Base-by-base conservation (phyloP, 2,329 filamentous ascomycete genomes). In the Apiospora phragmitis region DNA sequence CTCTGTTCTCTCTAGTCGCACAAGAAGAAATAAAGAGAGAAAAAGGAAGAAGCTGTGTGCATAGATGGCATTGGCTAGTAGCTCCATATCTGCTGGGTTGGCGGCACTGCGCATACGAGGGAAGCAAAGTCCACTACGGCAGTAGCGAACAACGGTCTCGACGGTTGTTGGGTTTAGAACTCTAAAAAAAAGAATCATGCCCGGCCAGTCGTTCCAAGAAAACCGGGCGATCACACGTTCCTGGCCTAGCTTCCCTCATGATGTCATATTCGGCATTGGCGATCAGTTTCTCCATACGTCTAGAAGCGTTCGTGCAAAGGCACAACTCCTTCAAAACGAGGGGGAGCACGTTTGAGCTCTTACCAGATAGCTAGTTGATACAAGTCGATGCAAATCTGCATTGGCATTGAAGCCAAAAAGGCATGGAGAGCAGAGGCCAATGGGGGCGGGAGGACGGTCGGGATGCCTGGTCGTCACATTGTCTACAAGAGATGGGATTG, bases 191-290 rank as follows among this genome's bases (percentile, higher is more conserved):
- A 21, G 29, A 62, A 38, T 59, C 32, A 62, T 62, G 55, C 55
- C 55, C 38, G 55, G 32, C 18, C 51, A 35, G 14, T 59, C 51
- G 16, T 35, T 29, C 55, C 32, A 38, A 35, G 32, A 62, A 38
- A 38, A 62, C 21, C 55, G 55, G 55, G 55, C 32, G 55, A 62
- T 38, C 55, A 62, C 55, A 62, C 55, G 55, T 62, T 62, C 55
- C 55, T 62, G 55, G 55, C 55, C 32, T 62, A 38, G 51, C 29
- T 26, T 59, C 55, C 8, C 32, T 38, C 21, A 43, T 67, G 65
- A 67, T 67, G 65, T 67, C 65, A 67, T 67, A 6, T 43, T 43
- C 65, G 65, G 65, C 65, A 67, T 67, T 67, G 65, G 65, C 65
- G 65, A 67, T 45, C 65, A 29, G 11, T 67, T 62, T 62, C 55